Base-by-base conservation (phyloP, 208 protist species). In the Trichomonas tenax region DNA sequence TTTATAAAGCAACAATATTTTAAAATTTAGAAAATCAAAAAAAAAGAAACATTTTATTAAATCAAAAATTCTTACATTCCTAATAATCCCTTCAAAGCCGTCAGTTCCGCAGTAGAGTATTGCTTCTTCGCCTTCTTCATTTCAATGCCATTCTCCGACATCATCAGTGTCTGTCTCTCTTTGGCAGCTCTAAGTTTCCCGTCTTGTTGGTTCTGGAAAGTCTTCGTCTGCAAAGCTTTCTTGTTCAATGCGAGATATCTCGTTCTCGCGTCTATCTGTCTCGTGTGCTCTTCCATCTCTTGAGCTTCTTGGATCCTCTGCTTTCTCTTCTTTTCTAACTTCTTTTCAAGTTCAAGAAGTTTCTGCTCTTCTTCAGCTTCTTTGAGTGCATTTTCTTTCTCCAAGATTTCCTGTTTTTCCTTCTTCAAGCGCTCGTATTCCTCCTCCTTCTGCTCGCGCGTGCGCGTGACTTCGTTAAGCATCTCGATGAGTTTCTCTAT, bases 251-350 rank as follows among this genome's bases (percentile, higher is more conserved):
- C 40, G 0, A 93, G 38, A 36, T 93, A 93, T 51, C 86, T 48
- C 14, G 41, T 93, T 34, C 86, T 48, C 2, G 86, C 86, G 10
- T 41, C 86, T 34, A 93, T 93, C 45, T 93, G 44, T 38, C 86
- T 48, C n/a, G 86, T 51, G 17, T 93, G 40, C 46, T 93, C 86
- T 51, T 93, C 86, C 86, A 93, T 93, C 46, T 93, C 86, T 93
- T 93, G 40, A 26, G 86, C 86, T 38, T 93, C 86, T 48, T 93
- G 41, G 2, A 93, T 51, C 46, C 86, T 48, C 15, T 93, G 15
- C 26, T 51, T 38, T n/a, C 86, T 48, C 46, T 93, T 93, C n/a
- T 93, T 93, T 15, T 93, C 86, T 0, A 58, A 44, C 15, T 38
- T 93, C 45, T 51, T 48, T 51, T 93, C 86, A 15, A 93, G 44